Conservation (phyloP, 768 basidiomycete species). For the Serpula lacrymans region DNA sequence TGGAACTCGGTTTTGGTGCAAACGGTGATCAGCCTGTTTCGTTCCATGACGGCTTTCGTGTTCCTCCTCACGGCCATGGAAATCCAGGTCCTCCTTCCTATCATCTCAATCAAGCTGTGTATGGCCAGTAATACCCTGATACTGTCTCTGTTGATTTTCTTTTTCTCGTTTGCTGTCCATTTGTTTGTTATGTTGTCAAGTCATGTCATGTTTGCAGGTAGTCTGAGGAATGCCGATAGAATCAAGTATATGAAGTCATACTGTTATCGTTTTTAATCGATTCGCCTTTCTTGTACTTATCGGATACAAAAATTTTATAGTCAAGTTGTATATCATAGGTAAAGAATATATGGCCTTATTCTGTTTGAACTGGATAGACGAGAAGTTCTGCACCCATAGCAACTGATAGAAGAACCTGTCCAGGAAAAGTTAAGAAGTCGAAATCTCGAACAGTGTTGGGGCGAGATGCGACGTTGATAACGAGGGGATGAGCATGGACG, state of each 20-base stretch:
- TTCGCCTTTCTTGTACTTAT: too few species aligned
- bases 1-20: slow-evolving; percentile 67
- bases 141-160: slow-evolving; percentile 9
- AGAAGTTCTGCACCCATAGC: slow-evolving; percentile 58
- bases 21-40: slow-evolving; percentile 23
- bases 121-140: slow-evolving; percentile 1
- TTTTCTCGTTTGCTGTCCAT: slow-evolving; percentile 13
- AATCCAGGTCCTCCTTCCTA: too few species aligned
- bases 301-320: too few species aligned
- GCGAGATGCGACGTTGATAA: slow-evolving; percentile 53
- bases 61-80: too few species aligned
- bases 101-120: not conserved
- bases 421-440: slow-evolving; percentile 63
- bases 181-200: too few species aligned
- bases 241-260: too few species aligned
- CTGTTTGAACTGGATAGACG: slow-evolving; percentile 64
- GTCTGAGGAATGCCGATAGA: too few species aligned
- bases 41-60: slow-evolving; percentile 21
- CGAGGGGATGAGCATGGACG: slow-evolving; percentile 59
- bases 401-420: slow-evolving; percentile 65
- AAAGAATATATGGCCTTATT: slow-evolving; percentile 41
- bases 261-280: too few species aligned
- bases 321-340: too few species aligned
- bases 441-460: slow-evolving; percentile 72
- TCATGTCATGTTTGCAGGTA: too few species aligned